These are phyloP conservation scores for Colletotrichum gloeosporioides DNA, from an alignment of 2,329 filamentous ascomycete species.

Conservation along the genomic window DNA sequence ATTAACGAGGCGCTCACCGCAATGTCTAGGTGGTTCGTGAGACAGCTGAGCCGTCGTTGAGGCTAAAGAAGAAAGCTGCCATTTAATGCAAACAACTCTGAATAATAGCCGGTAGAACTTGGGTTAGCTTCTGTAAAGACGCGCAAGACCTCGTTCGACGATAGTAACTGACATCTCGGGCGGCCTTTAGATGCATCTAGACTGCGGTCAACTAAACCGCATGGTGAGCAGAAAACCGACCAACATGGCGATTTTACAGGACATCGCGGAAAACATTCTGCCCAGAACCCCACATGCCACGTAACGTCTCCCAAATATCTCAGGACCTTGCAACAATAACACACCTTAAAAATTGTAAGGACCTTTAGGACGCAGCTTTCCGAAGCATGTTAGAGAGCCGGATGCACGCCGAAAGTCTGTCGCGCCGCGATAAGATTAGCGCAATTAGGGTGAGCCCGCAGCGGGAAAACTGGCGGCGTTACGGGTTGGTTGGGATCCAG, in stretches of 20 bases:
- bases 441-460: background rate
- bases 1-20: background rate
- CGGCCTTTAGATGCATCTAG: background rate
- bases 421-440: background rate
- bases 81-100: background rate
- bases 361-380: background rate
- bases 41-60: background rate
- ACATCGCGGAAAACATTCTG: background rate
- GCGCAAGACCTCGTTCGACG: background rate
- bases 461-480: background rate
- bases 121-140: background rate
- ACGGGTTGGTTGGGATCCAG: background rate
- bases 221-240: background rate
- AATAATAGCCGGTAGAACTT: background rate
- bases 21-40: background rate
- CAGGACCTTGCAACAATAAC: background rate
- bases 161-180: background rate
- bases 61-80: background rate
- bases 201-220: background rate
- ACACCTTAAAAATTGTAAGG: background rate
- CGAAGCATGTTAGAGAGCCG: background rate
- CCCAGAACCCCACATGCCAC: background rate
- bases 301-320: background rate
- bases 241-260: background rate
- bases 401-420: background rate